Percentiles rank a stretch among this genome's conserved stretches.
These are phyloP conservation scores for Phytophthora hybrid DNA, from an alignment of 352 stramenopile species.

Conservation along the genomic window DNA sequence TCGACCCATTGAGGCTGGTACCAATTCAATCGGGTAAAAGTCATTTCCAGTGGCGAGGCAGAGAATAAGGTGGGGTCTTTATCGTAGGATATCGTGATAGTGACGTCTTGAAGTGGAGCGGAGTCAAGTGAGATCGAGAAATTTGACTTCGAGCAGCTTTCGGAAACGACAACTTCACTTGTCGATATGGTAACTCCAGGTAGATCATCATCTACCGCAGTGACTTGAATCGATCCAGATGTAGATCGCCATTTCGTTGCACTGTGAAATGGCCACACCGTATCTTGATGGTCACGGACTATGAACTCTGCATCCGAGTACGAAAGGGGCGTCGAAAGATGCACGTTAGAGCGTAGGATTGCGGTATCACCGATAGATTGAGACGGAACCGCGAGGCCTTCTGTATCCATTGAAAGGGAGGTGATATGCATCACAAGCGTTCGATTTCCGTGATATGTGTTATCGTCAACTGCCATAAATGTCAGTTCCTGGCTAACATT, in stretches of 20 bases:
- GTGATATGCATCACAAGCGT: conserved; percentile 48
- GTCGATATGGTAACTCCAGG: conserved; percentile 63
- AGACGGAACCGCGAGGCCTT: conserved; percentile 30
- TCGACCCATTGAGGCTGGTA: conserved; percentile 56
- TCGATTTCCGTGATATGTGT: conserved; percentile 63
- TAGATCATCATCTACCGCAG: conserved; percentile 70
- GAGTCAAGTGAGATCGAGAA: conserved; percentile 75
- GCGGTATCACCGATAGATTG: conserved; percentile 39
- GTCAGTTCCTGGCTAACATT: conserved; percentile 57
- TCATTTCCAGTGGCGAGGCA: conserved; percentile 49
- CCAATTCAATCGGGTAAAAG: conserved; percentile 63
- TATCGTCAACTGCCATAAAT: conserved; percentile 70
- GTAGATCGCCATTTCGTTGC: conserved; percentile 43
- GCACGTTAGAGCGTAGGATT: conserved; percentile 33
- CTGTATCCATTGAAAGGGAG: conserved; percentile 39
- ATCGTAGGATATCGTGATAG: conserved; percentile 57
- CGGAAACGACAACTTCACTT: conserved; percentile 47
- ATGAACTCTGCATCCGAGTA: conserved; percentile 60
- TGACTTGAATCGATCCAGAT: conserved; percentile 45
- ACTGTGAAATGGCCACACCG: conserved; percentile 52
- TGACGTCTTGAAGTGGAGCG: conserved; percentile 55
- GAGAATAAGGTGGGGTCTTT: conserved; percentile 47
- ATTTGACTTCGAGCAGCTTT: conserved; percentile 51
- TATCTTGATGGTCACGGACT: conserved; percentile 35
- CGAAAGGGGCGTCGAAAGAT: conserved; percentile 34